Evolutionary conservation across 2,329 filamentous ascomycete species (phyloP).

Genomic region (Pseudophaeomoniella oleicola): DNA sequence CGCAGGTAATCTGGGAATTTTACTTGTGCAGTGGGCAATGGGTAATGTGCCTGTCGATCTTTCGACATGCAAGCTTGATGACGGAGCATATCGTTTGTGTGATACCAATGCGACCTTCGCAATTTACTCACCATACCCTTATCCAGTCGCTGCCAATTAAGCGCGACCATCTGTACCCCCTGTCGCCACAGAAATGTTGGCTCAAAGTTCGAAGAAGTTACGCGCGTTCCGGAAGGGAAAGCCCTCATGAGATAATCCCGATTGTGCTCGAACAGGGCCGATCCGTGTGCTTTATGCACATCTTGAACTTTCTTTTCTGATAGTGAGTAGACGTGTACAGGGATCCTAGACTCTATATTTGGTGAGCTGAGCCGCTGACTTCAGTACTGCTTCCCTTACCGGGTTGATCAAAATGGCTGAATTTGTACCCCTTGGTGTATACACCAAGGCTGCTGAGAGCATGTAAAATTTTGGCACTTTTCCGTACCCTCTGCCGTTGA

Average conservation of each 20-base stretch:
- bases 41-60: too few species aligned
- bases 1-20: too few species aligned
- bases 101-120: too few species aligned
- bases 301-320: constrained; percentile 54
- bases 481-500: constrained; percentile 31
- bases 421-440: constrained; percentile 77
- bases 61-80: too few species aligned
- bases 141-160: constrained; percentile 89
- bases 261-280: constrained; percentile 66
- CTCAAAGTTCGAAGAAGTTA: constrained; percentile 76
- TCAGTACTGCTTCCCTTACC: constrained; percentile 26
- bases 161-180: constrained; percentile 76
- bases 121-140: constrained; percentile 57
- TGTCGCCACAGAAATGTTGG: constrained; percentile 75
- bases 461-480: constrained; percentile 51
- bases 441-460: constrained; percentile 61
- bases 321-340: constrained; percentile 50
- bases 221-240: constrained; percentile 70
- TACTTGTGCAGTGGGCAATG: too few species aligned
- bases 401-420: constrained; percentile 54
- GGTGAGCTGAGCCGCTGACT: background rate
- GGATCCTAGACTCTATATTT: constrained; percentile 31
- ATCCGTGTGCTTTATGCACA: constrained; percentile 35
- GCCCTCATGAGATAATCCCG: constrained; percentile 69
- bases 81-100: too few species aligned